These are phyloP conservation scores for Aspergillus wentii DNA, from an alignment of 495 filamentous ascomycete genomes.

Conservation along the genomic window DNA sequence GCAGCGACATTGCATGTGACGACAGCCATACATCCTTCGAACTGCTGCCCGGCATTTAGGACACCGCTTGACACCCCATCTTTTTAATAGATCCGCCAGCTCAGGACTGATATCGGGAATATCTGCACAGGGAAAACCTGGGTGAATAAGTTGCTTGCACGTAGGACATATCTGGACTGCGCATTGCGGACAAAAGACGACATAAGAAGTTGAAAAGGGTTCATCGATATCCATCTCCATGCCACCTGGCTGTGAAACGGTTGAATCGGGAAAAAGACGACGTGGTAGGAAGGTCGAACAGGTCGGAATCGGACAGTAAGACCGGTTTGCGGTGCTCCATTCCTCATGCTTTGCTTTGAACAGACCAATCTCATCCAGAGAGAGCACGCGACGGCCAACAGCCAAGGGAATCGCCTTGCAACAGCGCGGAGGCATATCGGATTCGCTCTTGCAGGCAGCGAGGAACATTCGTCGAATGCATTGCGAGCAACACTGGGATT, in stretches of 20 bases:
- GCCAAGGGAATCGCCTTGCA: slow-evolving; percentile 14
- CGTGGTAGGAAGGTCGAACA: slow-evolving; percentile 24
- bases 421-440: slow-evolving; percentile 21
- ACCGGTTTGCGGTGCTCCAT: slow-evolving; percentile 18
- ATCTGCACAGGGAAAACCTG: slow-evolving; percentile 8
- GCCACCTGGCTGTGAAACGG: no score
- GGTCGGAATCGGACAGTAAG: slow-evolving; percentile 21
- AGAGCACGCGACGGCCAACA: slow-evolving; percentile 9
- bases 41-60: slow-evolving; percentile 22
- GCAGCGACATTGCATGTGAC: slow-evolving; percentile 18
- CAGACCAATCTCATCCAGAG: slow-evolving; percentile 8
- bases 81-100: slow-evolving; percentile 9
- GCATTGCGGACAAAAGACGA: slow-evolving; percentile 17
- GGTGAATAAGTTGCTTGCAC: slow-evolving; percentile 13
- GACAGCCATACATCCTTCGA: slow-evolving; percentile 18
- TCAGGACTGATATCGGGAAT: slow-evolving; percentile 10
- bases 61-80: slow-evolving; percentile 18
- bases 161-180: slow-evolving; percentile 9
- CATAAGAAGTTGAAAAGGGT: no score
- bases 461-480: slow-evolving; percentile 21
- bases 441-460: slow-evolving; percentile 16
- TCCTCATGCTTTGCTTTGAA: slow-evolving; percentile 25
- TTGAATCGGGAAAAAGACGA: slow-evolving; percentile 4
- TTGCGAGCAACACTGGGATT: slow-evolving; percentile 5
- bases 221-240: no score